phyloP scores from a whole-genome alignment of 306 rosid genomes.

The Quercus mongolica region DNA sequence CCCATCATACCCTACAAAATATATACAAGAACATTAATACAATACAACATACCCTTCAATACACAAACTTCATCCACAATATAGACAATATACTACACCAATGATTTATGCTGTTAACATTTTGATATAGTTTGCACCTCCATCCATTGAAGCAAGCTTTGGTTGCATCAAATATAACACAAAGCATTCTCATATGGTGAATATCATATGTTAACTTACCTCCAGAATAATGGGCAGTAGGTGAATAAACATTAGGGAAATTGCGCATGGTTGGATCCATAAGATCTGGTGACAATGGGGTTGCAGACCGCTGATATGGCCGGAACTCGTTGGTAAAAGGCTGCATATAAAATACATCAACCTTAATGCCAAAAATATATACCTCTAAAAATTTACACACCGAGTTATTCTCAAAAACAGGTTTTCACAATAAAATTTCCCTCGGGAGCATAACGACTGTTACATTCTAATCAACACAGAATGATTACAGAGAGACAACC shows the following conservation, averaged over 20 bases:
- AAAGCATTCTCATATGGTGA: background rate
- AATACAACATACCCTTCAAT: background rate
- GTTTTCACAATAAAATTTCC: too few relatives aligned
- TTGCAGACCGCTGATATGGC: constrained; percentile 61
- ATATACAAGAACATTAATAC: background rate
- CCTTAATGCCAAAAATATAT: background rate
- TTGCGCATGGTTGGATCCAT: constrained; percentile 68
- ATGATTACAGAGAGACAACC: background rate
- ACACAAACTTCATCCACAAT: background rate
- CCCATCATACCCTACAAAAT: constrained; percentile 61
- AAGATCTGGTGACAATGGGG: constrained; percentile 67
- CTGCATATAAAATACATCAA: constrained; percentile 30
- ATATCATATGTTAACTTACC: constrained; percentile 33
- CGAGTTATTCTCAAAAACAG: too few relatives aligned
- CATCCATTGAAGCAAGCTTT: background rate
- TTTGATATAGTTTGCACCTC: too few relatives aligned
- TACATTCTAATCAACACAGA: background rate
- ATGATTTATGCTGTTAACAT: too few relatives aligned
- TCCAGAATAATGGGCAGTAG: constrained; percentile 73
- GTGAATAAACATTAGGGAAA: constrained; percentile 70
- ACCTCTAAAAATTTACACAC: too few relatives aligned
- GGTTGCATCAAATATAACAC: background rate
- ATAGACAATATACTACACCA: too few relatives aligned
- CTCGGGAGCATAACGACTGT: too few relatives aligned
- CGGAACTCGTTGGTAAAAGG: constrained; percentile 65